Conservation (phyloP, 1,284 basidiomycete species). For the Pseudozyma pruni region DNA sequence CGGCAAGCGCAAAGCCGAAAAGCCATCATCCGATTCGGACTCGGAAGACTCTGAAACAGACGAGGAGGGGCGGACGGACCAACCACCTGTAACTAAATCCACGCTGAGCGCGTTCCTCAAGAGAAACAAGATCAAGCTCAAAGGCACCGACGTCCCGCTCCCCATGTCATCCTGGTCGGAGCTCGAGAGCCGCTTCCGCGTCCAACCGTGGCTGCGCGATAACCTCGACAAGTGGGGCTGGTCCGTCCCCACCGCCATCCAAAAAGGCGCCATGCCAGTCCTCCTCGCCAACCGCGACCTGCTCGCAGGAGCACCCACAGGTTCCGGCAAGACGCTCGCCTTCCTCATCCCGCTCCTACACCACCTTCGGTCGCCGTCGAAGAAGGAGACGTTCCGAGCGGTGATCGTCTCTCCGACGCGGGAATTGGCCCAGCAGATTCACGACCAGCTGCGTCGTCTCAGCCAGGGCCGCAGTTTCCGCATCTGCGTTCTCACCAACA, state of each 20-base stretch:
- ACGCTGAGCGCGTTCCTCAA: constrained; percentile 60
- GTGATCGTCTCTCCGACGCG: constrained; percentile 64
- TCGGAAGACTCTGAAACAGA: constrained; percentile 13
- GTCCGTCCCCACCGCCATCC: constrained; percentile 66
- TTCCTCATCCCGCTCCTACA: constrained; percentile 63
- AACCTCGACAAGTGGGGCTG: constrained; percentile 57
- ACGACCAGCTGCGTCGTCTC: constrained; percentile 58
- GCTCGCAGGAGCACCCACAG: constrained; percentile 63
- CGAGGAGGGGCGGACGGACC: constrained; percentile 4
- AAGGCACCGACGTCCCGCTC: constrained; percentile 68
- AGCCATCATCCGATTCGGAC: constrained; percentile 11
- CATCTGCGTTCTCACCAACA: constrained; percentile 59
- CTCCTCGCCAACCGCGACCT: constrained; percentile 64
- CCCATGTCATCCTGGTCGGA: constrained; percentile 66
- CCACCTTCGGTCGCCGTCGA: constrained; percentile 43
- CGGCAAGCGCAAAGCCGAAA: constrained; percentile 21
- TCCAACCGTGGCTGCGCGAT: constrained; percentile 47
- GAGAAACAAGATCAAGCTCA: constrained; percentile 65
- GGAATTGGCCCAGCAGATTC: constrained; percentile 64
- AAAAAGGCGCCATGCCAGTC: constrained; percentile 67
- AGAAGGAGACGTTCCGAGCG: constrained; percentile 54
- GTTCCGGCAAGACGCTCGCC: constrained; percentile 65
- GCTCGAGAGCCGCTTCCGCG: constrained; percentile 51
- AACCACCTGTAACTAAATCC: constrained; percentile 41
- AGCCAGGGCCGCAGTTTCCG: constrained; percentile 43